Conservation (phyloP, 805 yeast species). For the Danielozyma ontarioensis region DNA sequence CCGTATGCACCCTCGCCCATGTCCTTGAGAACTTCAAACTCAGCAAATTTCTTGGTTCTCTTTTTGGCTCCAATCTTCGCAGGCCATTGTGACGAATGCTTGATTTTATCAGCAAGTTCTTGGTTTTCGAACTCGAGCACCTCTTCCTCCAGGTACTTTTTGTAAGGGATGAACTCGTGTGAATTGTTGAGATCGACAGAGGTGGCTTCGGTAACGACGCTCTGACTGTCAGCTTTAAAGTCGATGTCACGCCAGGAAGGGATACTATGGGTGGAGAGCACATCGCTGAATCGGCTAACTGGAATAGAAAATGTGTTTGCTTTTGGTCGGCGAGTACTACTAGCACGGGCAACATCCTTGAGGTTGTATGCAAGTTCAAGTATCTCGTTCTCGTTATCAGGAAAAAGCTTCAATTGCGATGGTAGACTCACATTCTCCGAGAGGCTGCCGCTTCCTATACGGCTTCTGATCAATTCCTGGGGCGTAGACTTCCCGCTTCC, state of each 20-base stretch:
- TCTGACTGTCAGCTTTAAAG: too few relatives aligned
- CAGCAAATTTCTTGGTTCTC: conserved; percentile 65
- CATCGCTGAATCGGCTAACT: conserved; percentile 7
- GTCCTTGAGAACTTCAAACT: conserved; percentile 64
- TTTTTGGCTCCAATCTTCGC: conserved; percentile 55
- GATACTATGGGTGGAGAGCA: neutral
- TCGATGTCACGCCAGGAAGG: too few relatives aligned
- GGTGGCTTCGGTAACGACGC: neutral
- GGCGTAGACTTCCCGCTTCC: too few relatives aligned
- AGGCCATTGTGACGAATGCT: conserved; percentile 44
- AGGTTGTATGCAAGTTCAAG: conserved; percentile 23
- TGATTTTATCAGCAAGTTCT: conserved; percentile 30
- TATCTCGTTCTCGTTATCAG: conserved; percentile 28
- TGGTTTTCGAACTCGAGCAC: conserved; percentile 43
- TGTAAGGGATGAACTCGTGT: too few relatives aligned
- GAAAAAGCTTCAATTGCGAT: conserved; percentile 49
- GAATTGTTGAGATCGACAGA: too few relatives aligned
- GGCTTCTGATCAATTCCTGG: too few relatives aligned
- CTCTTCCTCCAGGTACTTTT: conserved; percentile 34
- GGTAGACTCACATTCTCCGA: conserved; percentile 35
- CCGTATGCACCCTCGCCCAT: conserved; percentile 99
- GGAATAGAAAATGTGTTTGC: conserved; percentile 25
- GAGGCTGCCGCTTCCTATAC: too few relatives aligned
- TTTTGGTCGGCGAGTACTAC: conserved; percentile 29
- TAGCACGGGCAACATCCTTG: conserved; percentile 26